Conservation (phyloP, 805 yeast genomes). For the Suhomyces sp. region DNA sequence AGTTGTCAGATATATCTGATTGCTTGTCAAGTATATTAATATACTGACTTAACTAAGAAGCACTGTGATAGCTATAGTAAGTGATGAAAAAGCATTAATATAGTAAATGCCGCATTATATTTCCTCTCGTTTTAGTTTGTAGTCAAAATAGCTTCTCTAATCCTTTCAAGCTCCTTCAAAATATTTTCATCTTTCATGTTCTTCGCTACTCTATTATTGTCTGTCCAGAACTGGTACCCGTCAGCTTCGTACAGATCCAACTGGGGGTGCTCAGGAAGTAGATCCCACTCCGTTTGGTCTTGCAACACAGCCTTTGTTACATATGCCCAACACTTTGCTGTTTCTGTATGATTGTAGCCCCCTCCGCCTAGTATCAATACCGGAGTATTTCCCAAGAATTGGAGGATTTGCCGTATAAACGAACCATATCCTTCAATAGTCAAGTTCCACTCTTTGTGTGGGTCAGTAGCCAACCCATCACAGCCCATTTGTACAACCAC, state of each 20-base stretch:
- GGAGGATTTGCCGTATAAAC: constrained; percentile 27
- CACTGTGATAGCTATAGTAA: no score
- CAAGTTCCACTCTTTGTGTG: constrained; percentile 66
- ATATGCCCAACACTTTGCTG: constrained; percentile 60
- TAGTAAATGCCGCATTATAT: no score
- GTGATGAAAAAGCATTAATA: no score
- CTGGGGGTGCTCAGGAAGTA: constrained; percentile 51
- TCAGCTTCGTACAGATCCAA: constrained; percentile 43
- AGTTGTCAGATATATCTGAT: no score
- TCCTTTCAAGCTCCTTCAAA: constrained; percentile 24
- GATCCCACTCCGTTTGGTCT: constrained; percentile 32
- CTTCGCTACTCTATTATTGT: constrained; percentile 19
- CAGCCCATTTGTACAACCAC: constrained; percentile 69
- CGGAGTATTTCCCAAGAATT: constrained; percentile 26
- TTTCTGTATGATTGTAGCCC: constrained; percentile 63
- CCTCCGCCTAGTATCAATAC: constrained; percentile 69
- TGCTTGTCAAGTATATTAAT: no score
- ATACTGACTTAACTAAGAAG: no score
- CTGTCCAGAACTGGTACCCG: constrained; percentile 50
- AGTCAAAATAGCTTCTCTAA: constrained; percentile 2
- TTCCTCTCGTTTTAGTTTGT: constrained; percentile 7
- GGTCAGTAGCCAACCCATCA: constrained; percentile 70
- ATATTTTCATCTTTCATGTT: constrained; percentile 33
- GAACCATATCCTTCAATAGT: constrained; percentile 49
- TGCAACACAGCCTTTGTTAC: constrained; percentile 29